Evolutionary conservation across 352 stramenopile genomes (phyloP), one percentile per base, ranked within the genome.

Genomic region (Globisporangium lucens): DNA sequence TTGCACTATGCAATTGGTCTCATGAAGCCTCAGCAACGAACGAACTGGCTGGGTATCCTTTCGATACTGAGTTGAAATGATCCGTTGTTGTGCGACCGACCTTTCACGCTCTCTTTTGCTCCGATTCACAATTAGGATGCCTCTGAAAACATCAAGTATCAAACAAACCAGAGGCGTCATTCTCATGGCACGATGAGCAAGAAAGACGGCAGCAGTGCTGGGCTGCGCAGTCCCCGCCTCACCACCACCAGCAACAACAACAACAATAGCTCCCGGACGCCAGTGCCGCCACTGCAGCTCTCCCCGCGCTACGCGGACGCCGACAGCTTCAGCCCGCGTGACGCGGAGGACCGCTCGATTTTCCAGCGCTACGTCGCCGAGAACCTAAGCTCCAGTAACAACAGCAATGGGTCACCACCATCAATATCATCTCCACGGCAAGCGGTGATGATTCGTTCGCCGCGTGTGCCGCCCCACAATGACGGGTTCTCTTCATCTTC

Each of bases 291-390:
- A 29, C 61, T 59, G 17, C 61, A 66, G 61, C 27, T 66, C 9
- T 53, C 52, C 33, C 58, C 46, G 22, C 65, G 35, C 8, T 46
- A 66, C 36, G 57, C 66, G 41, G 65, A 70, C 35, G 56, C 65
- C n/a, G 65, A 68, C 63, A 47, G 17, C 22, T 38, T 62, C 33
- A 12, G 6, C 6, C 1, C 3, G 3, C 9, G 33, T 24, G 51
- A 61, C 15, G 30, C n/a, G 9, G 63, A 68, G 3, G 63, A 68
- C 10, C 63, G 63, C 52, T 56, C 63, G 2, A 33, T 68, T 13
- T 69, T 69, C 56, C 36, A 62, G 56, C 63, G 63, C 38, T 63
- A 63, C 46, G 41, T 69, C 38, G 55, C 63, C 5, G 53, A 63
- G 38, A 63, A 33, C n/a, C 55, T 43, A 24, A 30, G 13, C 10